Evolutionary conservation across 352 stramenopile genomes (phyloP).

Genomic region (Pythium aphanidermatum): DNA sequence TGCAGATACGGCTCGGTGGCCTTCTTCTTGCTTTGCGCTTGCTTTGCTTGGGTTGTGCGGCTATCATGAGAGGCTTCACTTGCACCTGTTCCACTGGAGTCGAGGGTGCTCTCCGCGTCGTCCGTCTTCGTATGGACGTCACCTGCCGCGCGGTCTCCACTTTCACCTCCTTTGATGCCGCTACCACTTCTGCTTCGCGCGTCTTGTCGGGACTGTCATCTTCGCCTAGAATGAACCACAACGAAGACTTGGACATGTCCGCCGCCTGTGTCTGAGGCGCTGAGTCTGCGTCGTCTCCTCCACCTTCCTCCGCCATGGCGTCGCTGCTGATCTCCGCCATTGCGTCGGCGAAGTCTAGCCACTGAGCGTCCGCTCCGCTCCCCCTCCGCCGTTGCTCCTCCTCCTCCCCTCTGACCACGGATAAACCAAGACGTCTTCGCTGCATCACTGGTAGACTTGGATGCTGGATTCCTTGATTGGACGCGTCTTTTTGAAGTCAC

Average conservation of each 20-base stretch:
- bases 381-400: background rate
- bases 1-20: conserved; percentile 61
- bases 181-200: background rate
- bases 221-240: conserved; percentile 72
- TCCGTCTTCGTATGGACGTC: too few relatives aligned
- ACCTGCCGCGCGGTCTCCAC: background rate
- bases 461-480: too few relatives aligned
- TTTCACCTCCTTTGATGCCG: background rate
- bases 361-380: background rate
- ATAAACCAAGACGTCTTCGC: background rate
- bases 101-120: too few relatives aligned
- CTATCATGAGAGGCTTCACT: too few relatives aligned
- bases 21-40: conserved; percentile 42
- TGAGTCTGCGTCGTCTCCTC: conserved; percentile 7
- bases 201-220: conserved; percentile 17
- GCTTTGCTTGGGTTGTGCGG: conserved; percentile 19
- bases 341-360: conserved; percentile 14
- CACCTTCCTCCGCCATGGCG: background rate
- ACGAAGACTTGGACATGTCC: conserved; percentile 44
- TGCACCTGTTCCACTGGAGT: too few relatives aligned
- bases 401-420: background rate
- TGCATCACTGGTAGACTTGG: too few relatives aligned
- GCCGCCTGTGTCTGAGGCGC: background rate
- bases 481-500: too few relatives aligned
- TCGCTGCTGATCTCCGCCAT: conserved; percentile 15